Evolutionary conservation across 202 grass and related monocot genomes (phyloP), one percentile per base, ranked within the genome.

Genomic region (Carex sylvatica): DNA sequence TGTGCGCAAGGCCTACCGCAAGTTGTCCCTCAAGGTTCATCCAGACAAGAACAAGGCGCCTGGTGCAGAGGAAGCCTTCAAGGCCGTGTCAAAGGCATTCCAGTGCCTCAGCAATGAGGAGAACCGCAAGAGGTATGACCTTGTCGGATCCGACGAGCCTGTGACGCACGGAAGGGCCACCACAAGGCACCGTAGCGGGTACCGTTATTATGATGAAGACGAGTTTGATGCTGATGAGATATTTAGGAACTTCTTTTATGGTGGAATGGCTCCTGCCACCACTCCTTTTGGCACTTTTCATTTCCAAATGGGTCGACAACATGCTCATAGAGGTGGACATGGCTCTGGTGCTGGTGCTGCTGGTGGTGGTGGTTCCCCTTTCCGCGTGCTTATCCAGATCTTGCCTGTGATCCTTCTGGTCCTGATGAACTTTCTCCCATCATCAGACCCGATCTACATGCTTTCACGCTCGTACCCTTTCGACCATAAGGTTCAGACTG

Each of bases 161-260:
- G 81, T 87, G 4, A 75, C 85, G 0, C 55, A 94, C 55, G 72
- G 86, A 69, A 91, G 87, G 69, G 61, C 95, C 2, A 58, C 92
- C 68, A 74, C 67, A 22, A 88, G 80, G 20, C 81, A 82, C 52
- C 82, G 74, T 0, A 40, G 49, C 26, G 73, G 84, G 0, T 86
- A 90, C 52, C 88, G 92, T 71, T 88, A 90, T 4, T 93, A 86
- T 83, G 92, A 97, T 0, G 87, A 95, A 59, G 92, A 90, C 26
- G 89, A 99, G 24, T 86, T 99, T 54, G 96, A 99, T 61, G 91
- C 96, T 3, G 91, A 99, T 75, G 96, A 99, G 83, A 96, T 99
- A 84, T 99, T 99, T 80, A 93, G 96, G 82, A 93, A 89, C 83
- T 99, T 98, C 73, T 97, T 97, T 86, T 99, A 86, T 85, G 93